Percentiles rank a stretch among this genome's conserved stretches.
Conservation (phyloP, 345 rosid genomes). For the Cardamine chenopodiifolia region DNA sequence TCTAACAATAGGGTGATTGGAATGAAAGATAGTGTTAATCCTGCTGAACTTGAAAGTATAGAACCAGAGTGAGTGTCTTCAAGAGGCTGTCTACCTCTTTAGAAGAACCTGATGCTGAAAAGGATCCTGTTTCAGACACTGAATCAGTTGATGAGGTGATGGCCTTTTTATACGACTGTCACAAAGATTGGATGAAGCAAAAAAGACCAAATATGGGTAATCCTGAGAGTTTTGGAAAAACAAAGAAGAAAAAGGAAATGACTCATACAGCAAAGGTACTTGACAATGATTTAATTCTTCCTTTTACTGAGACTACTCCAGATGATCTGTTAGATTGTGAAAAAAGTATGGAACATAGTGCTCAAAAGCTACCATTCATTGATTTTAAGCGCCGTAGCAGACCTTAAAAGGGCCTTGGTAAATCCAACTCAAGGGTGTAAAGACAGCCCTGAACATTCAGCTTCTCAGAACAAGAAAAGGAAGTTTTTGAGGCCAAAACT, state of each 20-base stretch:
- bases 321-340: conserved; percentile 24
- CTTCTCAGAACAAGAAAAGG: conserved; percentile 47
- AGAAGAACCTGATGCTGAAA: conserved; percentile 16
- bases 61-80: conserved; percentile 55
- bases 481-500: conserved; percentile 62
- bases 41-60: conserved; percentile 27
- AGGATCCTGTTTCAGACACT: conserved; percentile 15
- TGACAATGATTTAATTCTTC: conserved; percentile 28
- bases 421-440: conserved; percentile 31
- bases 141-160: conserved; percentile 57
- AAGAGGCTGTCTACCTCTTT: conserved; percentile 51
- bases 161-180: conserved; percentile 45
- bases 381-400: conserved; percentile 61
- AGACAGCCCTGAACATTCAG: conserved; percentile 27
- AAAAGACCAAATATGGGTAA: conserved; percentile 19
- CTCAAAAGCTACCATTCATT: conserved; percentile 44
- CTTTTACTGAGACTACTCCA: conserved; percentile 30
- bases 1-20: conserved; percentile 27
- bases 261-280: conserved; percentile 18
- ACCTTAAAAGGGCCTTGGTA: conserved; percentile 29
- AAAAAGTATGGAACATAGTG: conserved; percentile 29
- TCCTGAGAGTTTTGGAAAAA: conserved; percentile 6
- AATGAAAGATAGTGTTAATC: conserved; percentile 2
- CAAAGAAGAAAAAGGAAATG: conserved; percentile 37
- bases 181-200: conserved; percentile 39